These are phyloP conservation scores for Hirsutella rhossiliensis DNA, from an alignment of 2,329 filamentous ascomycete species.

Conservation along the genomic window DNA sequence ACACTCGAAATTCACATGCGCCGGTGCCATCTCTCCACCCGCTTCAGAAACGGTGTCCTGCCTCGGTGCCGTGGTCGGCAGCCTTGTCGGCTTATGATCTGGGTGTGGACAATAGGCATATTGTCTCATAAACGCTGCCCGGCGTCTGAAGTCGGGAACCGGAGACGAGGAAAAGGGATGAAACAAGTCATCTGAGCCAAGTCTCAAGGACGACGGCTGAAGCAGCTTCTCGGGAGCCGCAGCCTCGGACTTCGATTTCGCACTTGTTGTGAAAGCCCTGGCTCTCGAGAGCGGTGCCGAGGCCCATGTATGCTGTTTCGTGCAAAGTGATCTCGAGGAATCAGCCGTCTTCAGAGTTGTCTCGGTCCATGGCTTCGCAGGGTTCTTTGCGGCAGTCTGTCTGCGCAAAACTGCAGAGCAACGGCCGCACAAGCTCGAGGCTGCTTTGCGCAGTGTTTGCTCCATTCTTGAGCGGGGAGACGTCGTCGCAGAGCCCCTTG, in stretches of 20 bases:
- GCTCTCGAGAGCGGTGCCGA: constrained; percentile 6
- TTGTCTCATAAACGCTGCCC: constrained; percentile 83
- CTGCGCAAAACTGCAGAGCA: constrained; percentile 23
- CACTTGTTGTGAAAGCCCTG: constrained; percentile 19
- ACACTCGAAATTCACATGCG: constrained; percentile 86
- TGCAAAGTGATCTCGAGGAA: constrained; percentile 10
- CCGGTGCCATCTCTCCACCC: constrained; percentile 50
- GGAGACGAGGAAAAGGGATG: constrained; percentile 86
- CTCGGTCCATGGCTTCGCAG: constrained; percentile 13
- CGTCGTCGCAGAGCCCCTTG: not conserved
- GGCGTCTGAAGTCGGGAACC: constrained; percentile 72
- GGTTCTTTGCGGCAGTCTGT: constrained; percentile 13
- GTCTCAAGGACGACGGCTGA: constrained; percentile 13
- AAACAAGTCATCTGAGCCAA: constrained; percentile 75
- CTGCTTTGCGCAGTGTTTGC: constrained; percentile 25
- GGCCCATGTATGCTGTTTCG: constrained; percentile 6
- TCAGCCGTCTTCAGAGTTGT: constrained; percentile 10
- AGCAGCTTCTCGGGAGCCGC: constrained; percentile 9
- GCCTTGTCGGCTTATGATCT: constrained; percentile 64
- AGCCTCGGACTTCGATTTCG: constrained; percentile 14
- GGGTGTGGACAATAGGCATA: constrained; percentile 92
- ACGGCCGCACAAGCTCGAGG: constrained; percentile 26
- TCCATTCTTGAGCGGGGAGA: constrained; percentile 20
- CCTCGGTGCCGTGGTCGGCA: constrained; percentile 52
- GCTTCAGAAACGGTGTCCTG: constrained; percentile 46